phyloP scores from a whole-genome alignment of 768 basidiomycete genomes.

The Terana coerulea region DNA sequence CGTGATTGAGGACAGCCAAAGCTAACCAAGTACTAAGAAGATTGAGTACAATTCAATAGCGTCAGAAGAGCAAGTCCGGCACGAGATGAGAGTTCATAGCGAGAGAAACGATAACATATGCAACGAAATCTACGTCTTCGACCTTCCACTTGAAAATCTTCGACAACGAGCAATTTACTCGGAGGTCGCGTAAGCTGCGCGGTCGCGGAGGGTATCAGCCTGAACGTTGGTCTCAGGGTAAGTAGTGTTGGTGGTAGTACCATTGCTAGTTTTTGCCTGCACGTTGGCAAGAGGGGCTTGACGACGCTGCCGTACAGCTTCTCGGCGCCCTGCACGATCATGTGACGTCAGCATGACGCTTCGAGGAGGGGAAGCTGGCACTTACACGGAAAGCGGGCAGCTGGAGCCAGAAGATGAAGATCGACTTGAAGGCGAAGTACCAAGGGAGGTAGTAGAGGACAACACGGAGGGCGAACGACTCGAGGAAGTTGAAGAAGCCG shows the following conservation, averaged over 20 bases:
- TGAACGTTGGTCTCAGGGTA: conserved; percentile 52
- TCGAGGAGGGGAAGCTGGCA: conserved; percentile 23
- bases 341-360: background rate
- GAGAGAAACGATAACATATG: background rate
- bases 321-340: conserved; percentile 70
- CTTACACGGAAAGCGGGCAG: conserved; percentile 79
- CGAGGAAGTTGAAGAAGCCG: conserved; percentile 89
- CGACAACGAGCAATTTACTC: conserved; percentile 5
- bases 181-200: conserved; percentile 29
- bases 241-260: conserved; percentile 30
- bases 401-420: conserved; percentile 91
- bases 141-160: background rate
- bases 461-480: conserved; percentile 77
- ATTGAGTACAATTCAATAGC: conserved; percentile 7
- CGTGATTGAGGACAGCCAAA: background rate
- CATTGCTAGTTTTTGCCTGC: conserved; percentile 26
- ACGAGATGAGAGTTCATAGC: background rate
- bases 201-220: conserved; percentile 43
- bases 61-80: conserved; percentile 7
- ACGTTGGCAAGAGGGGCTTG: conserved; percentile 72
- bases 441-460: conserved; percentile 92
- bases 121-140: background rate
- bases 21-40: conserved; percentile 10
- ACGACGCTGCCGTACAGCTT: conserved; percentile 69
- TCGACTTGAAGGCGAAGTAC: conserved; percentile 92